These are phyloP conservation scores for Beauveria scarabaeidicola DNA, from an alignment of 2,329 filamentous ascomycete species.

Conservation along the genomic window DNA sequence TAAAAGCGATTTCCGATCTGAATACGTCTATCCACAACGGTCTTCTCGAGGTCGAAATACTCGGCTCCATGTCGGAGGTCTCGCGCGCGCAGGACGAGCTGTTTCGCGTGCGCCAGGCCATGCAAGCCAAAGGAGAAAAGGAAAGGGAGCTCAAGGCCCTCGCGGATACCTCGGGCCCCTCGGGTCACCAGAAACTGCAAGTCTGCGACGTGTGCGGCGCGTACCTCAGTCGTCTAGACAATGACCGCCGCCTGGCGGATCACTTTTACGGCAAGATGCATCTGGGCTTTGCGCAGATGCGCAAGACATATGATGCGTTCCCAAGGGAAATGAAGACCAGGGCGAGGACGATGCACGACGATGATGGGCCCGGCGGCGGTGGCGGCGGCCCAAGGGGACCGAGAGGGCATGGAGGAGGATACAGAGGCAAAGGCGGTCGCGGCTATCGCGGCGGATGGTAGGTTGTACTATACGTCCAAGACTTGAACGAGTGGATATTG, in stretches of 20 bases:
- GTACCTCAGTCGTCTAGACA: slow-evolving; percentile 85
- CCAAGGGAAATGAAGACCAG: slow-evolving; percentile 77
- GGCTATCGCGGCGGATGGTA: slow-evolving; percentile 44
- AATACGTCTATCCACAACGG: slow-evolving; percentile 70
- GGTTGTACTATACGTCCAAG: background rate
- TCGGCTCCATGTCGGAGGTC: slow-evolving; percentile 75
- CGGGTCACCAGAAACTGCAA: slow-evolving; percentile 93
- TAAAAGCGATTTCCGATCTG: slow-evolving; percentile 80
- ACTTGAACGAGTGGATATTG: background rate
- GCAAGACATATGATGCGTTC: slow-evolving; percentile 82
- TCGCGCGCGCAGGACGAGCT: slow-evolving; percentile 78
- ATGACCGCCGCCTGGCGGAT: slow-evolving; percentile 86
- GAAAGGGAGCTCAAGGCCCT: slow-evolving; percentile 86
- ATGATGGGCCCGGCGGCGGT: slow-evolving; percentile 35
- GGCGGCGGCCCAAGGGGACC: slow-evolving; percentile 38
- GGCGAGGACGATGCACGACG: slow-evolving; percentile 46
- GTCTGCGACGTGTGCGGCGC: slow-evolving; percentile 98
- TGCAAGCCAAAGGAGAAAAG: slow-evolving; percentile 70
- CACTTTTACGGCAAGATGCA: slow-evolving; percentile 99
- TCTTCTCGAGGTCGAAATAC: slow-evolving; percentile 74
- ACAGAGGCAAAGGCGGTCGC: slow-evolving; percentile 42
- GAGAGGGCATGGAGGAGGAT: slow-evolving; percentile 46
- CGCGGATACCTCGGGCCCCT: slow-evolving; percentile 84
- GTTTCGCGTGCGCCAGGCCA: slow-evolving; percentile 73
- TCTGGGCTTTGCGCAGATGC: slow-evolving; percentile 94